Percentiles rank a stretch among this genome's conserved stretches.
Conservation (phyloP, 345 rosid genomes). For the Ceriops tagal region DNA sequence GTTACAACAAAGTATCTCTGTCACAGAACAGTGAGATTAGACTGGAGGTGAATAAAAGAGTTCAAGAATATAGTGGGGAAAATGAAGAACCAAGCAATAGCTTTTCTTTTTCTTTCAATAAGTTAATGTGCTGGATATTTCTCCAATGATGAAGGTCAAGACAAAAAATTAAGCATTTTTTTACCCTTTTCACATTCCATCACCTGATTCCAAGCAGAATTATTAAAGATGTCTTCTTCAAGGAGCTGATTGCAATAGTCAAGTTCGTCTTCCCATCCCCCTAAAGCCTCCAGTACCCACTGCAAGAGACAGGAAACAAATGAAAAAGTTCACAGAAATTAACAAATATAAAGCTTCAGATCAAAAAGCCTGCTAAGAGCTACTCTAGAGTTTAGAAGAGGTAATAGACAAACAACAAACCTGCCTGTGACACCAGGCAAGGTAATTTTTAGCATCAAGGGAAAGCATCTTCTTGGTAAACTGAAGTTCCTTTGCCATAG, state of each 20-base stretch:
- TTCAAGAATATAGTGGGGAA: no score
- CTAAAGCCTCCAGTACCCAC: conserved; percentile 80
- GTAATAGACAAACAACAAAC: conserved; percentile 33
- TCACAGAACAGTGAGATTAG: background rate
- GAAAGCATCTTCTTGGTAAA: conserved; percentile 58
- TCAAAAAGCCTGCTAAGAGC: background rate
- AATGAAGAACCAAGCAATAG: no score
- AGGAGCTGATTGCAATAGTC: conserved; percentile 67
- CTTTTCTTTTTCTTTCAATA: background rate
- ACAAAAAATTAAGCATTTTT: background rate
- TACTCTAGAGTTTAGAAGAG: background rate
- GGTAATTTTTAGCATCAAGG: conserved; percentile 80
- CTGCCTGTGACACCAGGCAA: conserved; percentile 98
- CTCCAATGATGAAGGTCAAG: background rate
- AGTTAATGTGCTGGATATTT: background rate
- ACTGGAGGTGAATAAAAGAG: background rate
- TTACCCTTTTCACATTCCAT: background rate
- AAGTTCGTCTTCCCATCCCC: conserved; percentile 95
- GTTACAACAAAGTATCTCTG: conserved; percentile 80
- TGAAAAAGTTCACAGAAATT: background rate
- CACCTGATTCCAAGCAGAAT: conserved; percentile 99
- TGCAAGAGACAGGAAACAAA: conserved; percentile 26
- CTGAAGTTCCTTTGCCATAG: conserved; percentile 55
- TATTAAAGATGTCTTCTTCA: conserved; percentile 75
- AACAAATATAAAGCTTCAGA: background rate